Base-by-base conservation (phyloP, 1,139 yeast genomes). In the Geotrichum aggregatum region DNA sequence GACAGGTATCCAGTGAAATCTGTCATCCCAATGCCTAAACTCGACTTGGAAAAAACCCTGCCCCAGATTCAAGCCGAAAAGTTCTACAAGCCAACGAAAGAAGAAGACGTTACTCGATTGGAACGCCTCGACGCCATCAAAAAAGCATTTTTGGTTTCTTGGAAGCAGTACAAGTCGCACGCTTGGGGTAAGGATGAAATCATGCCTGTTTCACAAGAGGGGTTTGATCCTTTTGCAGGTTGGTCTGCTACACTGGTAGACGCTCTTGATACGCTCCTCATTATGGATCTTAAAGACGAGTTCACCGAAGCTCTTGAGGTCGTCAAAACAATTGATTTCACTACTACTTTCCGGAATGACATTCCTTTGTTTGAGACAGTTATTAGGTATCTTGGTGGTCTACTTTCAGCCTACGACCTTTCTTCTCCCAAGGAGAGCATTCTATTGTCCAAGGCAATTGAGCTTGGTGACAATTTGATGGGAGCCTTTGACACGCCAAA, bases 111-210 rank as follows among this genome's bases (percentile, higher is more conserved):
- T 11, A 35, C 28, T 22, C 49, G 53, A 18, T 19, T 34, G 6
- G 58, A 55, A 3, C 77, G 78, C 39, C 76, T 79, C 51, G 63
- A 66, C 2, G 73, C 73, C 56, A 80, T 84, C 30, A 71, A 69
- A 58, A 66, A 70, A 21, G 84, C 77, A 4, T 80, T 83, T 64
- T 62, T 72, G 59, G 76, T 73, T 40, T 77, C 84, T 8, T 83
- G 87, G 87, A 70, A 70, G 47, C 72, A 77, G 22, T 83, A 83
- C 63, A 82, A 79, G 56, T 69, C 72, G 43, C 67, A 74, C 57
- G 88, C 82, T 0, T 81, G 84, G 80, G 88, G 87, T 3, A 82
- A 78, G 74, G 91, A 84, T 72, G 83, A 80, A 52, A 65, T 76
- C 5, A 58, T 58, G 19, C 80, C 80, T 0, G 53, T 74, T 1